These are phyloP conservation scores for Pseudophaeomoniella oleicola DNA, from an alignment of 2,329 filamentous ascomycete genomes.

Conservation along the genomic window DNA sequence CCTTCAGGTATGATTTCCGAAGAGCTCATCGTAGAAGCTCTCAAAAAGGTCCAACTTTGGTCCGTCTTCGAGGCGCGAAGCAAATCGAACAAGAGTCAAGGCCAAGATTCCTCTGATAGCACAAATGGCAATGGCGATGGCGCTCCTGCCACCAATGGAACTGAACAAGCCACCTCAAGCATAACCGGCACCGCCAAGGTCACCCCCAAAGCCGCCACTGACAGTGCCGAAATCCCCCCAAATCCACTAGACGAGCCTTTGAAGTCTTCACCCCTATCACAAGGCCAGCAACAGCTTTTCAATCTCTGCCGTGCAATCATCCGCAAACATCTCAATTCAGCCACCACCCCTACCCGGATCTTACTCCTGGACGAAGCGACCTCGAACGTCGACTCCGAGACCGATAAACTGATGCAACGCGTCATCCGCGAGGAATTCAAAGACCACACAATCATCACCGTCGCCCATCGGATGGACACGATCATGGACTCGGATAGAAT, in stretches of 20 bases:
- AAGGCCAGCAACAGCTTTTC: conserved; percentile 51
- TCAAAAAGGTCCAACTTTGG: conserved; percentile 23
- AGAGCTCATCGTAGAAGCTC: conserved; percentile 18
- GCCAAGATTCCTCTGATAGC: conserved; percentile 28
- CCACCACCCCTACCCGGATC: conserved; percentile 50
- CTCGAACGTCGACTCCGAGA: conserved; percentile 39
- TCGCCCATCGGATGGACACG: conserved; percentile 43
- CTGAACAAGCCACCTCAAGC: too few species aligned
- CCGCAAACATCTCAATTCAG: too few species aligned
- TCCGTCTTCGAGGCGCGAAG: conserved; percentile 22
- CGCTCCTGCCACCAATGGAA: too few species aligned
- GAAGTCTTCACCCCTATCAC: too few species aligned
- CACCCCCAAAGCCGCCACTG: too few species aligned
- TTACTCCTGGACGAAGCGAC: conserved; percentile 28
- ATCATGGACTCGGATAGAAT: conserved; percentile 48
- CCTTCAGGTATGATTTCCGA: conserved; percentile 17
- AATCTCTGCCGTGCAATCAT: conserved; percentile 47
- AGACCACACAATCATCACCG: conserved; percentile 43
- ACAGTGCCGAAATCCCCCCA: too few species aligned
- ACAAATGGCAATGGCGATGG: too few species aligned
- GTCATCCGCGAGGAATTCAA: conserved; percentile 39
- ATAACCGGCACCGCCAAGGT: too few species aligned
- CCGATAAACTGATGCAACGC: conserved; percentile 42
- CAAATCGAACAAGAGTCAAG: too few species aligned
- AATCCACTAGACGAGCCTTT: too few species aligned